Percentiles rank a stretch among this genome's conserved stretches.
Conservation (phyloP, 495 filamentous ascomycete species). For the Penicillium waksmanii region DNA sequence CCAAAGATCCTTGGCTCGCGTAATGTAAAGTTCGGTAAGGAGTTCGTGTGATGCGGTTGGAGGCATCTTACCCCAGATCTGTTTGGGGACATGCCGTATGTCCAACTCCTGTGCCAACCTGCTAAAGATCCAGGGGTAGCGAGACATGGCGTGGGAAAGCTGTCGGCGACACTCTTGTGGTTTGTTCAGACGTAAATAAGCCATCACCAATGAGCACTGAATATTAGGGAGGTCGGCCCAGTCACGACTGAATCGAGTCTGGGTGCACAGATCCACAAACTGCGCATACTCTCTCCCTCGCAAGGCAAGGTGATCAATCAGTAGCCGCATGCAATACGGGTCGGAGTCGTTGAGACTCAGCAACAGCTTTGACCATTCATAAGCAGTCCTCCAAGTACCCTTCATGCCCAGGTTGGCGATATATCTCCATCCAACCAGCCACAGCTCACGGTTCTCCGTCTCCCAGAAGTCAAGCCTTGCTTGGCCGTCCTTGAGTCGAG, state of each 20-base stretch:
- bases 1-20: constrained; percentile 86
- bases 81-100: constrained; percentile 69
- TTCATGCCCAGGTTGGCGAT: constrained; percentile 81
- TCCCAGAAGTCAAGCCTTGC: constrained; percentile 77
- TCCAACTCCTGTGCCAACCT: constrained; percentile 77
- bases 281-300: constrained; percentile 75
- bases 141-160: constrained; percentile 66
- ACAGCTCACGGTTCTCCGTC: constrained; percentile 89
- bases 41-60: constrained; percentile 70
- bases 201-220: constrained; percentile 72
- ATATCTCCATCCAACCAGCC: constrained; percentile 86
- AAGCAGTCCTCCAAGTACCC: constrained; percentile 89
- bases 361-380: constrained; percentile 89
- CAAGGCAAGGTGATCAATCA: constrained; percentile 82
- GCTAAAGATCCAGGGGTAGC: constrained; percentile 79
- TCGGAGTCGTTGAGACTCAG: constrained; percentile 77
- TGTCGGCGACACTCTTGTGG: constrained; percentile 62
- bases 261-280: constrained; percentile 71
- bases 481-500: constrained; percentile 74
- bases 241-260: constrained; percentile 55
- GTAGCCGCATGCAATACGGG: constrained; percentile 77
- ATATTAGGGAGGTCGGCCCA: constrained; percentile 63
- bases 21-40: constrained; percentile 76
- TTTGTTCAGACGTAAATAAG: constrained; percentile 70
- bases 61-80: constrained; percentile 80